Percentiles rank a stretch among this genome's conserved stretches.
These are phyloP conservation scores for Cryphonectria nitschkei DNA, from an alignment of 2,329 filamentous ascomycete genomes.

Conservation along the genomic window DNA sequence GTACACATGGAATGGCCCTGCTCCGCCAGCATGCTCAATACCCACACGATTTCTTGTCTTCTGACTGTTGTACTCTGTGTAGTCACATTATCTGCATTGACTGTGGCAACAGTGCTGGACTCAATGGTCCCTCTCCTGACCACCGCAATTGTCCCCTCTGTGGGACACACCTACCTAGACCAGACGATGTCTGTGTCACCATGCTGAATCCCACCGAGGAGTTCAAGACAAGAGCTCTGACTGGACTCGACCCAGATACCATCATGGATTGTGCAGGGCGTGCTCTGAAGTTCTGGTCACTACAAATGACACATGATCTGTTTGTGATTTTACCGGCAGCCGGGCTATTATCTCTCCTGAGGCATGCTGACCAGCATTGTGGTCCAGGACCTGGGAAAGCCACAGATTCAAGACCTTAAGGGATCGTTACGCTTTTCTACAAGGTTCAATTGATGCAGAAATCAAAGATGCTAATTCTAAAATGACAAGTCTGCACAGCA, in stretches of 20 bases:
- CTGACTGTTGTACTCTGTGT: neutral
- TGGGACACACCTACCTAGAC: conserved; percentile 65
- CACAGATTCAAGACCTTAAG: conserved; percentile 71
- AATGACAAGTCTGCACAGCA: conserved; percentile 67
- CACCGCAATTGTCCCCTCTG: conserved; percentile 75
- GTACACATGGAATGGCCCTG: neutral
- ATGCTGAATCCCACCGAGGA: conserved; percentile 81
- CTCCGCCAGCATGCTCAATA: conserved; percentile 17
- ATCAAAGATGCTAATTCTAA: conserved; percentile 72
- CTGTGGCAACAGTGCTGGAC: conserved; percentile 69
- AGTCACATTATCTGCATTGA: conserved; percentile 85
- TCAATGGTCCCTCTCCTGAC: conserved; percentile 59
- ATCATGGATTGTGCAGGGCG: conserved; percentile 87
- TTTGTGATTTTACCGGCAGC: conserved; percentile 42
- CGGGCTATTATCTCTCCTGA: conserved; percentile 28
- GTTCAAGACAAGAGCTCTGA: conserved; percentile 85
- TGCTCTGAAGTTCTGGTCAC: conserved; percentile 82
- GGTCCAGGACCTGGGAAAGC: conserved; percentile 72
- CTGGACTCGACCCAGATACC: conserved; percentile 76
- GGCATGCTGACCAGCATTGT: conserved; percentile 22
- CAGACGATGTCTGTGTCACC: conserved; percentile 74
- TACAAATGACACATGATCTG: conserved; percentile 86
- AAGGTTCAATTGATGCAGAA: too few relatives aligned
- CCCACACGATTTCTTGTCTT: conserved; percentile 11
- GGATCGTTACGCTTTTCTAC: conserved; percentile 65